A percentile compares a stretch with the other conserved stretches of the same genome.
These are phyloP conservation scores for Lepiota venenata DNA, from an alignment of 768 basidiomycete species.

Conservation along the genomic window DNA sequence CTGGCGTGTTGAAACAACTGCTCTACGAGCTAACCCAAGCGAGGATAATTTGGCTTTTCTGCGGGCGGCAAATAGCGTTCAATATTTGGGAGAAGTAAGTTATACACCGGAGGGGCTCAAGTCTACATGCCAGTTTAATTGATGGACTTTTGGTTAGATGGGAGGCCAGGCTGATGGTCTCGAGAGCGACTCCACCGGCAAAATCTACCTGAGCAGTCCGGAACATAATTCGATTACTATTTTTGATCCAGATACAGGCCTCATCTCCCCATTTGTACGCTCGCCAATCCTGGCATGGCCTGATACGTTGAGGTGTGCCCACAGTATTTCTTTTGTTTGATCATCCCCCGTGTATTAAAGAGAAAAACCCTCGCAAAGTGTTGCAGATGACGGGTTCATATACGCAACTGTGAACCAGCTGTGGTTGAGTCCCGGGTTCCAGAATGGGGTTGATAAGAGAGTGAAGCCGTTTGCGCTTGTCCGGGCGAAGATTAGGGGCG, in stretches of 20 bases:
- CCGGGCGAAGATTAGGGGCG: conserved; percentile 10
- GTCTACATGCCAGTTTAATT: neutral
- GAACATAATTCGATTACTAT: conserved; percentile 17
- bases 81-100: conserved; percentile 14
- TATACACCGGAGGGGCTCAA: too few species aligned
- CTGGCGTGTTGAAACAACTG: conserved; percentile 13
- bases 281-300: conserved; percentile 16
- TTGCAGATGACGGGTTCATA: conserved; percentile 14
- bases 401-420: conserved; percentile 15
- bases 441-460: conserved; percentile 15
- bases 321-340: neutral
- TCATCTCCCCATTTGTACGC: conserved; percentile 14
- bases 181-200: conserved; percentile 15
- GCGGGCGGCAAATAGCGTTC: conserved; percentile 13
- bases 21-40: conserved; percentile 10
- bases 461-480: conserved; percentile 15
- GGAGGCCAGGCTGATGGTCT: conserved; percentile 17
- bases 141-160: conserved; percentile 1
- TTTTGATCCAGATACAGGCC: conserved; percentile 13
- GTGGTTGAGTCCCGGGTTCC: conserved; percentile 13
- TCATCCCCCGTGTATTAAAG: too few species aligned
- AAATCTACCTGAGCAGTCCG: conserved; percentile 15
- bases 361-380: neutral
- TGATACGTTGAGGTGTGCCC: conserved; percentile 11
- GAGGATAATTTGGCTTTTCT: conserved; percentile 11